Evolutionary conservation across 148 eudicot genomes (phyloP).

Genomic region (Rhododendron williamsianum): DNA sequence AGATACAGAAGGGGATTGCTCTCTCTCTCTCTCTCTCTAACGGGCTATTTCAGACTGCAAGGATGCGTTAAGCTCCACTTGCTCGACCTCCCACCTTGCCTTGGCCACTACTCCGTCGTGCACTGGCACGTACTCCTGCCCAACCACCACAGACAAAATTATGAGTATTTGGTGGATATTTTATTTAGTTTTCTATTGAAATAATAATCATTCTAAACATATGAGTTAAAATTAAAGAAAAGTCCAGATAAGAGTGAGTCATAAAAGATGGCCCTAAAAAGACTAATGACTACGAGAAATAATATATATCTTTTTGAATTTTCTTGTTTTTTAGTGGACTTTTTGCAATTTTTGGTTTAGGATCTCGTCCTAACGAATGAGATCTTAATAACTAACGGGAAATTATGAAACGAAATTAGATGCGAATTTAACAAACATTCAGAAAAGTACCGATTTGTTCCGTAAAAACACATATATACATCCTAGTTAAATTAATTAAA

Average conservation of each 20-base stretch:
- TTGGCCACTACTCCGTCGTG: constrained; percentile 47
- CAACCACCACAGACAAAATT: neutral
- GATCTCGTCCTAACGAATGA: neutral
- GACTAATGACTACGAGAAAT: too few relatives aligned
- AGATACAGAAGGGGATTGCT: neutral
- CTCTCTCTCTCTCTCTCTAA: constrained; percentile 5
- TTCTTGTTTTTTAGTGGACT: neutral
- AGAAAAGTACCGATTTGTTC: neutral
- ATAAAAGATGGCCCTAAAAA: neutral
- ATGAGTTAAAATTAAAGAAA: too few relatives aligned
- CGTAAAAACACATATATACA: too few relatives aligned
- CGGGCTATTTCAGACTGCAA: constrained; percentile 42
- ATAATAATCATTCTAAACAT: neutral
- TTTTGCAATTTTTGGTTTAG: neutral
- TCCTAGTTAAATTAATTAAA: too few relatives aligned
- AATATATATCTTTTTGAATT: neutral
- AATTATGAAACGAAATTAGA: neutral
- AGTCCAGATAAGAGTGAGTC: neutral
- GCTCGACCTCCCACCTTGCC: constrained; percentile 63
- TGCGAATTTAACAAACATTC: neutral
- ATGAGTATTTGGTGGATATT: neutral
- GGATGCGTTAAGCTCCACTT: constrained; percentile 32
- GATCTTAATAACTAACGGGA: neutral
- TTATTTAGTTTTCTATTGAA: neutral
- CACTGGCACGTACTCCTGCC: constrained; percentile 62